Evolutionary conservation across 768 basidiomycete species (phyloP), one percentile per base, ranked within the genome.

Genomic region (Termitomyces sp.): DNA sequence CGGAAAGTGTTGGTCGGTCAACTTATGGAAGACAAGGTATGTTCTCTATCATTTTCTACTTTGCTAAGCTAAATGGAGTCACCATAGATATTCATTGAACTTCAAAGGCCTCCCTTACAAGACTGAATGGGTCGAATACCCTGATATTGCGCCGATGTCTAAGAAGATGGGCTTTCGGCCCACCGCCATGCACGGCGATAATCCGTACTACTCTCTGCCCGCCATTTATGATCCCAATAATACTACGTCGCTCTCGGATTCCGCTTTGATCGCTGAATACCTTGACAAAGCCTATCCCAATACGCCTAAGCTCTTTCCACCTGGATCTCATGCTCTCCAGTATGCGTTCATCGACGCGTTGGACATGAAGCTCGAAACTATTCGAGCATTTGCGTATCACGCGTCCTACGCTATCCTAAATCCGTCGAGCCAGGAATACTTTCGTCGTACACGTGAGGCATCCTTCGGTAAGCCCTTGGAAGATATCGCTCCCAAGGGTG

Each of bases 111-210:
- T 82, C 31, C 70, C 73, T 9, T 74, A 77, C 71, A 69, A 68
- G 54, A 81, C 81, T 2, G 70, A 72, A 57, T 81, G 79, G 78
- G 68, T 81, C 25, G 78, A 80, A 57, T 78, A 70, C 64, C 74
- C 78, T 15, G 75, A 81, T 60, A 78, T 82, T 38, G 74, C 70
- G 36, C 38, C 67, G 0, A 57, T 73, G 20, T 71, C 72, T 48
- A 75, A 70, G 32, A 65, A 68, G 47, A 66, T 76, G 9, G 73
- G 74, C 14, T 72, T 74, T 11, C 61, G 68, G 9, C 59, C 79
- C 25, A 78, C 73, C 3, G 37, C 63, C 15, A 66, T 60, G 54
- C 67, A 72, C 20, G 74, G 77, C n/a, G 73, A 76, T 38, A 67
- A 50, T 40, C 70, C 72, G 3, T 49, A 57, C 17, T 80, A 79